These are phyloP conservation scores for Backusella luteola DNA, from an alignment of 192 early-diverging fungal species.

Conservation along the genomic window DNA sequence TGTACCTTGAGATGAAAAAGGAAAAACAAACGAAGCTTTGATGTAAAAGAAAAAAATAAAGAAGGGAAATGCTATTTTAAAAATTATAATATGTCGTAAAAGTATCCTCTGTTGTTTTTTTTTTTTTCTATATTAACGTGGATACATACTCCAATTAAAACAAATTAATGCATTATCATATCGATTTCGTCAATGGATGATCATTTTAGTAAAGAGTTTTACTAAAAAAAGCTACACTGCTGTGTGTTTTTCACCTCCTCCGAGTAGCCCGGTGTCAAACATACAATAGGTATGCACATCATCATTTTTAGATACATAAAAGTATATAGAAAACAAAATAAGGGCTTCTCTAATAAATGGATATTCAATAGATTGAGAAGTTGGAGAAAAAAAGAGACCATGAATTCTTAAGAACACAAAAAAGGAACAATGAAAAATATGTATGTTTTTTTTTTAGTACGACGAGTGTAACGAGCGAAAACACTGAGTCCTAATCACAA, in stretches of 20 bases:
- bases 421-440: too few relatives aligned
- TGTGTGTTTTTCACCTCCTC: background rate
- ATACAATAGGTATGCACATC: background rate
- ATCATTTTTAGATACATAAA: background rate
- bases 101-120: background rate
- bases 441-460: too few relatives aligned
- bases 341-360: background rate
- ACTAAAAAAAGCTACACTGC: background rate
- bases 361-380: background rate
- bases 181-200: background rate
- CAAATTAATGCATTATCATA: background rate
- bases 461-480: too few relatives aligned
- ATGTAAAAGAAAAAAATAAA: background rate
- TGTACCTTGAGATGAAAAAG: background rate
- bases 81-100: background rate
- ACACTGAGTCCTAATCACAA: too few relatives aligned
- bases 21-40: background rate
- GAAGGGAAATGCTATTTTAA: background rate
- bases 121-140: background rate
- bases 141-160: background rate
- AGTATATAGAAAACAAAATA: background rate
- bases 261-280: background rate
- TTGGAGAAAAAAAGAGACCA: background rate
- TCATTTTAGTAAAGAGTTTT: background rate
- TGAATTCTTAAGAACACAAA: too few relatives aligned